Percentiles rank a stretch among this genome's conserved stretches.
phyloP scores from a whole-genome alignment of 352 stramenopile species.

The Globisporangium nagaii region DNA sequence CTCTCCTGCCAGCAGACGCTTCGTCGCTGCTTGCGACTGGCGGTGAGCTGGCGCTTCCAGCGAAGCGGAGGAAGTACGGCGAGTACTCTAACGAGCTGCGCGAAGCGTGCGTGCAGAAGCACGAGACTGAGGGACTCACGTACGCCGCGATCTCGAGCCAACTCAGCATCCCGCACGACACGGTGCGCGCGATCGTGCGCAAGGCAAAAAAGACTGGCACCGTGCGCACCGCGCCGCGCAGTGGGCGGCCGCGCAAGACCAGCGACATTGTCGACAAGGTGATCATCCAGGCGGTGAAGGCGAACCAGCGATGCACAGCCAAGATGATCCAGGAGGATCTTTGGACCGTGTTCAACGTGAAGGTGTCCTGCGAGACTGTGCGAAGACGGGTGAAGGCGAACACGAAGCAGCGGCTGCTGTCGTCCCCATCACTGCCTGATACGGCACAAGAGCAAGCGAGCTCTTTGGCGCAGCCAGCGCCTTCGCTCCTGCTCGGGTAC shows the following conservation, averaged over 20 bases:
- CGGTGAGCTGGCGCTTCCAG: background rate
- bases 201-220: slow-evolving; percentile 59
- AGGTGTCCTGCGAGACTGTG: slow-evolving; percentile 58
- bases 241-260: slow-evolving; percentile 61
- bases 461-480: background rate
- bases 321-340: slow-evolving; percentile 65
- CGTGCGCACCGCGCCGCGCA: slow-evolving; percentile 43
- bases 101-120: slow-evolving; percentile 42
- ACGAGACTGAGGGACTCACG: slow-evolving; percentile 44
- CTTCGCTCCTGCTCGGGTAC: background rate
- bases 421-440: background rate
- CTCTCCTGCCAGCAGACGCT: background rate
- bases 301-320: slow-evolving; percentile 44
- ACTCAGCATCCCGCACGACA: slow-evolving; percentile 48
- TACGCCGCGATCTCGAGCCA: slow-evolving; percentile 52
- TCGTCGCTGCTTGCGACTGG: background rate
- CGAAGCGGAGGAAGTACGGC: slow-evolving; percentile 28
- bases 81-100: slow-evolving; percentile 59
- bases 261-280: slow-evolving; percentile 58
- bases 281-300: slow-evolving; percentile 54
- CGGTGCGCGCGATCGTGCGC: slow-evolving; percentile 57
- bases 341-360: slow-evolving; percentile 42
- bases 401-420: slow-evolving; percentile 25
- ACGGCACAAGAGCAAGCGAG: background rate
- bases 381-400: slow-evolving; percentile 51